Base-by-base conservation (phyloP, 768 basidiomycete species). In the Mycena maculata region DNA sequence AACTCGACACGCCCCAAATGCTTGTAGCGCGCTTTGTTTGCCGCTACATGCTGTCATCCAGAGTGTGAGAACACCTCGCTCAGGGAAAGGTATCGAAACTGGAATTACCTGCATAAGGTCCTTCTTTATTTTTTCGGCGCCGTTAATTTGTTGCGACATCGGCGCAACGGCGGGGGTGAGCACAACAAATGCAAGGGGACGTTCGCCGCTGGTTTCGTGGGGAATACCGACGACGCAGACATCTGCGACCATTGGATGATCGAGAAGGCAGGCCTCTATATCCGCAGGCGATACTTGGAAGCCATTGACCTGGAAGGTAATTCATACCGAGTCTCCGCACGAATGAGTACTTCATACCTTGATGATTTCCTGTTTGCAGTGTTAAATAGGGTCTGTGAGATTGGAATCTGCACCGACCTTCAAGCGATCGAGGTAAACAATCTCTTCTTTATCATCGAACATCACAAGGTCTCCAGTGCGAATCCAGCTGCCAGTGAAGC, bases 131-230 rank as follows among this genome's bases (percentile, higher is more conserved):
- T 73, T 75, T 23, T 75, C 71, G 4, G 64, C 73, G n/a, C 38
- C 25, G 2, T 16, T 55, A 11, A 11, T 41, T 52, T 77, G 77
- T 18, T 58, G 56, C 56, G 77, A 71, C n/a, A 83, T 38, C 15
- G 9, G 27, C 11, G 23, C 9, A 36, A 20, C 81, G 18, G 78
- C 73, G 3, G 76, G 23, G n/a, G 77, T 80, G 8, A 89, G 81
- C 0, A 87, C 86, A 15, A 91, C 82, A 69, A 85, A 92, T 20
- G 90, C 91, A 63, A 88, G 72, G 0, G 91, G 91, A 4, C 90
- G 73, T 73, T 92, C 91, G 5, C 91, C 92, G 54, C 79, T 83
- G 50, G 83, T 88, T 0, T 87, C 87, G 69, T 92, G 85, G 5
- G 83, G 83, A 28, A 88, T 68, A 0, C 88, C 85, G n/a, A 92